phyloP scores from a whole-genome alignment of 108 stramenopile genomes.

The Phaeodactylum tricornutum region DNA sequence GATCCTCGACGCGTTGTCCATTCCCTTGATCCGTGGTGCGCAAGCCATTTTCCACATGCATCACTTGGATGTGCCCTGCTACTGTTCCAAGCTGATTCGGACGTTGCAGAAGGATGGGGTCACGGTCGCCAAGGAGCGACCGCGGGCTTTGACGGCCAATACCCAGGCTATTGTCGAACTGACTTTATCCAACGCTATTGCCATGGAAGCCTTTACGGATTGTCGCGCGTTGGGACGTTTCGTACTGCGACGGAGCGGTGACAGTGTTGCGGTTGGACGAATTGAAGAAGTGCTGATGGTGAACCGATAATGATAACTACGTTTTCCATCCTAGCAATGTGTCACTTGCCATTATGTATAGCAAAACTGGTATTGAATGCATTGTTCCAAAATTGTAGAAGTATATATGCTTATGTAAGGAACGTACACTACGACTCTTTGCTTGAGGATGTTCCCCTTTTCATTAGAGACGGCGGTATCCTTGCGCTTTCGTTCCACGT shows the following conservation, averaged over 20 bases:
- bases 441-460: too few species aligned
- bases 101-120: conserved; percentile 70
- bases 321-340: too few species aligned
- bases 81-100: conserved; percentile 52
- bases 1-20: conserved; percentile 92
- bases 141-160: conserved; percentile 52
- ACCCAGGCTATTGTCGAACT: conserved; percentile 59
- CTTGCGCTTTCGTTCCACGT: too few species aligned
- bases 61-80: conserved; percentile 62
- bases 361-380: too few species aligned
- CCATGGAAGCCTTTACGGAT: conserved; percentile 86
- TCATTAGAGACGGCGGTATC: too few species aligned
- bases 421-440: too few species aligned
- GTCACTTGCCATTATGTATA: too few species aligned
- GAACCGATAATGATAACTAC: too few species aligned
- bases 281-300: conserved; percentile 56
- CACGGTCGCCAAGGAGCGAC: conserved; percentile 45
- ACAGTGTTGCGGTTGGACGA: conserved; percentile 95
- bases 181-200: conserved; percentile 73
- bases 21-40: conserved; percentile 93
- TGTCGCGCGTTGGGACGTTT: conserved; percentile 97
- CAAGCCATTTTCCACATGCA: conserved; percentile 81
- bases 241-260: conserved; percentile 87
- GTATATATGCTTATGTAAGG: too few species aligned
- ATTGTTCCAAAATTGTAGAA: too few species aligned